phyloP scores from a whole-genome alignment of 805 yeast genomes.

The Hanseniaspora occidentalis region DNA sequence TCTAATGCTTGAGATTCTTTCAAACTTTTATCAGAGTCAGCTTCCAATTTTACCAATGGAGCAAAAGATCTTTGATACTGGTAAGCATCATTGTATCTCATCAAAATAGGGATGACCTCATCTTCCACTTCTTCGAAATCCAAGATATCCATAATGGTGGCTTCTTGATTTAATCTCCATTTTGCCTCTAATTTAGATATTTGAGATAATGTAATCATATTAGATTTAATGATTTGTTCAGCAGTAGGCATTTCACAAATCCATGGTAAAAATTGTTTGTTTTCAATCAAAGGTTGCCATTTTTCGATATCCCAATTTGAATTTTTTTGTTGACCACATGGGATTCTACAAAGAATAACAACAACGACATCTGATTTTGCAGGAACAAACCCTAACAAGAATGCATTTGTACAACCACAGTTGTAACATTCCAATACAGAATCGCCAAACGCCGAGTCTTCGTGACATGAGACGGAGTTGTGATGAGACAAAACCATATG shows the following conservation, averaged over 20 bases:
- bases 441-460: constrained; percentile 76
- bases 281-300: constrained; percentile 81
- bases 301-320: constrained; percentile 75
- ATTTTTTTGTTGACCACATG: constrained; percentile 71
- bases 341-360: constrained; percentile 75
- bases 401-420: constrained; percentile 74
- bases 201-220: constrained; percentile 47
- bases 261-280: constrained; percentile 72
- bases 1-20: constrained; percentile 71
- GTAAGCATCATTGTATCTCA: constrained; percentile 71
- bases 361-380: constrained; percentile 82
- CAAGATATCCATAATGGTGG: constrained; percentile 58
- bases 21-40: constrained; percentile 61
- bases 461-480: constrained; percentile 60
- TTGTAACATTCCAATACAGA: constrained; percentile 79
- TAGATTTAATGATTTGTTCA: constrained; percentile 44
- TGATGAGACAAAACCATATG: constrained; percentile 78
- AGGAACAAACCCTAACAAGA: constrained; percentile 72
- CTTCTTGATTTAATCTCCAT: constrained; percentile 65
- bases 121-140: constrained; percentile 37
- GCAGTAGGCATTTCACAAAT: constrained; percentile 60
- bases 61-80: constrained; percentile 79
- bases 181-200: constrained; percentile 63
- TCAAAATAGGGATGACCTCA: constrained; percentile 56
- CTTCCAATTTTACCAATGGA: constrained; percentile 71